A percentile compares a stretch with the other conserved stretches of the same genome.
These are phyloP conservation scores for Mycena polygramma DNA, from an alignment of 768 basidiomycete species.

Conservation along the genomic window DNA sequence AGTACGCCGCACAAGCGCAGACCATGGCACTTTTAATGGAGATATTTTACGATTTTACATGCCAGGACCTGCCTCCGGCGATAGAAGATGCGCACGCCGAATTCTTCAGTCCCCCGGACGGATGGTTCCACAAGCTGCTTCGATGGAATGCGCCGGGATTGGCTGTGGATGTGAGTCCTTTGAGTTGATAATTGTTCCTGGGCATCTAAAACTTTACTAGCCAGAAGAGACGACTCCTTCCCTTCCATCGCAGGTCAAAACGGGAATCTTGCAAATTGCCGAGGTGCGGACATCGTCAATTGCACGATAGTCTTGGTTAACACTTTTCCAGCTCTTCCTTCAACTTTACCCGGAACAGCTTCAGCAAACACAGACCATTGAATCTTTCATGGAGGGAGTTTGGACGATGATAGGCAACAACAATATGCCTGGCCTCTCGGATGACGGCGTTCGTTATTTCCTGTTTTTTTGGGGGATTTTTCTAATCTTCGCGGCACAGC, in stretches of 20 bases:
- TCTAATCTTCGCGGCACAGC: slow-evolving; percentile 51
- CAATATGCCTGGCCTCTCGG: slow-evolving; percentile 74
- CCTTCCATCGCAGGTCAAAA: slow-evolving; percentile 91
- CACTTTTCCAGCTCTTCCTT: slow-evolving; percentile 71
- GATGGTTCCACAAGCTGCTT: slow-evolving; percentile 86
- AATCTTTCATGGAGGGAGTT: slow-evolving; percentile 86
- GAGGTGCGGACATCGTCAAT: slow-evolving; percentile 65
- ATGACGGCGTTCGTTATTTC: slow-evolving; percentile 71
- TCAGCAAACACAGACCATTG: slow-evolving; percentile 70
- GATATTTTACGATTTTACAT: slow-evolving; percentile 93
- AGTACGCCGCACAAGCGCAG: slow-evolving; percentile 71
- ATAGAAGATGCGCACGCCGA: slow-evolving; percentile 90
- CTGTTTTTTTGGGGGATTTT: neutral
- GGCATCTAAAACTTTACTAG: slow-evolving; percentile 50
- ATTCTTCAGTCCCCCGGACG: slow-evolving; percentile 80
- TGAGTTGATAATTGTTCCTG: slow-evolving; percentile 6
- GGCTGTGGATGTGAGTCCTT: slow-evolving; percentile 73
- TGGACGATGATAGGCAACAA: slow-evolving; percentile 89
- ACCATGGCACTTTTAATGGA: slow-evolving; percentile 84
- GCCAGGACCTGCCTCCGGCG: slow-evolving; percentile 94
- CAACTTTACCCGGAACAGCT: slow-evolving; percentile 88
- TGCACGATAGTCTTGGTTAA: neutral
- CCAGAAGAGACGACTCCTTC: slow-evolving; percentile 87
- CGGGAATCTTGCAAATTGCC: slow-evolving; percentile 89
- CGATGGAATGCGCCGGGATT: slow-evolving; percentile 82